A percentile compares a stretch with the other conserved stretches of the same genome.
These are phyloP conservation scores for Penicillium sp. DNA, from an alignment of 2,329 filamentous ascomycete genomes.

Conservation along the genomic window DNA sequence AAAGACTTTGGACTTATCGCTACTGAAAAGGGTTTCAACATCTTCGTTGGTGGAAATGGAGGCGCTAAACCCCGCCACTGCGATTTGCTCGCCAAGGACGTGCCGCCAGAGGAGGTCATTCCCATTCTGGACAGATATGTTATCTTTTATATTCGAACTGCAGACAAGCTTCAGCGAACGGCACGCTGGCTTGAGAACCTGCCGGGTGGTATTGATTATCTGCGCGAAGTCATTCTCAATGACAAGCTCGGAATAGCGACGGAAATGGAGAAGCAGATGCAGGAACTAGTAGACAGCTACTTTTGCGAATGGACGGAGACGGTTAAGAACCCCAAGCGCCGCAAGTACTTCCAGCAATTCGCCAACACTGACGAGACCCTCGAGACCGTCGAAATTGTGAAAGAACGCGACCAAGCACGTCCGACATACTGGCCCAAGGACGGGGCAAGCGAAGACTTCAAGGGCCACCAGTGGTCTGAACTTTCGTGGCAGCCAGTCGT, in stretches of 20 bases:
- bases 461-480: conserved; percentile 66
- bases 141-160: conserved; percentile 92
- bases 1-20: conserved; percentile 94
- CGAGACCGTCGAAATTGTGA: conserved; percentile 71
- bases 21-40: conserved; percentile 91
- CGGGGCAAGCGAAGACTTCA: conserved; percentile 72
- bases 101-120: conserved; percentile 79
- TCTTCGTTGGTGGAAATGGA: conserved; percentile 88
- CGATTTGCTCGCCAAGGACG: conserved; percentile 84
- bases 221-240: conserved; percentile 79
- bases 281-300: conserved; percentile 78
- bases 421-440: conserved; percentile 80
- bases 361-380: conserved; percentile 77
- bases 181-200: conserved; percentile 85
- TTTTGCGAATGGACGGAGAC: conserved; percentile 94
- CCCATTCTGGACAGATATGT: conserved; percentile 87
- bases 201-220: conserved; percentile 81
- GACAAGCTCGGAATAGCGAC: conserved; percentile 86
- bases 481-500: conserved; percentile 82
- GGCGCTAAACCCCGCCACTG: conserved; percentile 83
- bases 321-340: conserved; percentile 69
- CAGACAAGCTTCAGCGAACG: conserved; percentile 86
- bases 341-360: conserved; percentile 78
- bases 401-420: conserved; percentile 73
- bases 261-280: conserved; percentile 85